Base-by-base conservation (phyloP, 805 yeast genomes). In the Ogataea glucozyma region DNA sequence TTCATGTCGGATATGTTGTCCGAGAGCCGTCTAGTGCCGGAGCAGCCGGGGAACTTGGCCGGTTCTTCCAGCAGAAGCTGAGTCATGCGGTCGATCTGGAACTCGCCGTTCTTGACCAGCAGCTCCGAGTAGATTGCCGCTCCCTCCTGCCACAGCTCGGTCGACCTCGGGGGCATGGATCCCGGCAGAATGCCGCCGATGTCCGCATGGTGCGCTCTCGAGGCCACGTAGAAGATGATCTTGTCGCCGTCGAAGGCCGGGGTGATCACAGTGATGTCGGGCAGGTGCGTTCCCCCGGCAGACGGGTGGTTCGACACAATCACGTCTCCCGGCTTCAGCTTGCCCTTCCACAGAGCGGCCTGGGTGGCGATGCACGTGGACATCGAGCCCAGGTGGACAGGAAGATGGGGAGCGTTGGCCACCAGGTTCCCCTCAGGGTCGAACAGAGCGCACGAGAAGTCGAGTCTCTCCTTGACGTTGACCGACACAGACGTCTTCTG, bases 151-250 rank as follows among this genome's bases (percentile, higher is more conserved):
- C 80, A 84, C 30, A 91, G 66, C 46, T 81, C 81, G 56, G 82
- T 87, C 2, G 97, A 88, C 58, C 85, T 81, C 8, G 97, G 96
- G 12, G 97, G 97, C 89, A 90, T 88, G 0, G 95, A 85, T 1
- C 97, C 97, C 1, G 97, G 96, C 26, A 88, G 66, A 44, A 84
- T 78, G 11, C 96, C 95, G 13, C 98, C 97, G 57, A 91, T 90
- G 64, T 90, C 98, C 5, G 97, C 90, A 66, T 91, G 98, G 65
- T 90, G 98, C 2, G 97, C 97, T 51, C 98, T 73, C 0, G 96
- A 83, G 0, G 97, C 98, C 11, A 88, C 89, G 72, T 88, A 90
- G 61, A 90, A 90, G 20, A 88, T 77, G 26, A 88, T 73, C 40
- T 69, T 62, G 6, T 70, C 75, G 31, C 71, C 71, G n/a, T 78